Base-by-base conservation (phyloP, 192 early-diverging fungal genomes). In the Geranomyces variabilis region DNA sequence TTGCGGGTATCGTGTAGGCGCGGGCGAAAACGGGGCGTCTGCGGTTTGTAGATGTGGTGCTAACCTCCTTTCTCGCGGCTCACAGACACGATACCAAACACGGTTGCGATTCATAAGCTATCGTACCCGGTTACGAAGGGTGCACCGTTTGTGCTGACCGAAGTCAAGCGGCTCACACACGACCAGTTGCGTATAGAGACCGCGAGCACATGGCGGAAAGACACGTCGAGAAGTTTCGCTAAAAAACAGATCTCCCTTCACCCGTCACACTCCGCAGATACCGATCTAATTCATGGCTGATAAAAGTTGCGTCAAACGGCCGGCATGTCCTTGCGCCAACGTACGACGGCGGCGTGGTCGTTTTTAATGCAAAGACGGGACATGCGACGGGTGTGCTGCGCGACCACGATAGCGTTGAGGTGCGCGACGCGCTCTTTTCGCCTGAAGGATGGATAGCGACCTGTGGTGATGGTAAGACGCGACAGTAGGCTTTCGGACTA, bases 231-330 rank as follows among this genome's bases (percentile, higher is more conserved):
- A n/a, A n/a, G n/a, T n/a, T n/a, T n/a, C n/a, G n/a, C n/a, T n/a
- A n/a, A n/a, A n/a, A n/a, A n/a, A n/a, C n/a, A n/a, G n/a, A n/a
- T n/a, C n/a, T n/a, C n/a, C n/a, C n/a, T n/a, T n/a, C n/a, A n/a
- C n/a, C n/a, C n/a, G n/a, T n/a, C n/a, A n/a, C n/a, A n/a, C n/a
- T n/a, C n/a, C n/a, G n/a, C n/a, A 92, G 90, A 47, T 92, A 92
- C 68, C 84, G 83, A 67, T 90, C 95, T 22, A 98, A 98, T 75
- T 96, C 96, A 31, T 98, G 96, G 96, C 80, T 94, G n/a, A 92
- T 93, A 44, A 93, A 94, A 36, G 84, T 98, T 30, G 75, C 92
- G 0, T 88, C 89, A 29, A 98, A 96, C 70, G 93, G 94, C 13
- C 80, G 94, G 34, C 95, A 96, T 59, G 64, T 98, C n/a, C 74